phyloP scores from a whole-genome alignment of 1,284 basidiomycete genomes.

The Puccinia polysora region DNA sequence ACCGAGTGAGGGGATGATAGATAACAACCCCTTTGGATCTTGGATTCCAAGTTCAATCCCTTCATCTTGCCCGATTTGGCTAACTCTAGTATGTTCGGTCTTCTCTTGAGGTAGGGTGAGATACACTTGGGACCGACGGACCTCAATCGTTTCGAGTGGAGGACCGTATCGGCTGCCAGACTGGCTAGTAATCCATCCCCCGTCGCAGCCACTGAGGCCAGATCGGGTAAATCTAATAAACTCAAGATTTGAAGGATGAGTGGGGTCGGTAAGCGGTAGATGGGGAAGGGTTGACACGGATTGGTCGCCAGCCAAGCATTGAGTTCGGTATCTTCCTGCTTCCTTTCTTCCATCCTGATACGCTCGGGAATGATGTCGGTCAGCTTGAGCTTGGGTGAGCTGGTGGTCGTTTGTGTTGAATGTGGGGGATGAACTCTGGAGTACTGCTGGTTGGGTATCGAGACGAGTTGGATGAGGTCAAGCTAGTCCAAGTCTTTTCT shows the following conservation, averaged over 20 bases:
- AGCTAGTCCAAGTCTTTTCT: no score
- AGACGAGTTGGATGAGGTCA: no score
- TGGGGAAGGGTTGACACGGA: slow-evolving; percentile 11
- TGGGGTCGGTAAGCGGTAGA: neutral
- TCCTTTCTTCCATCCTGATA: no score
- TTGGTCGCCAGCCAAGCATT: slow-evolving; percentile 29
- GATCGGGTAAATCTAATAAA: slow-evolving; percentile 13
- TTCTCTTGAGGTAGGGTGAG: slow-evolving; percentile 1
- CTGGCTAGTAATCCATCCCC: neutral
- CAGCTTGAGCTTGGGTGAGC: no score
- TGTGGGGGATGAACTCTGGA: no score
- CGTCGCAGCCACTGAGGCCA: slow-evolving; percentile 1
- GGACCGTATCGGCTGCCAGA: slow-evolving; percentile 6
- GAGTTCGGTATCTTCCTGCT: slow-evolving; percentile 8
- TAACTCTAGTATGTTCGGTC: slow-evolving; percentile 16
- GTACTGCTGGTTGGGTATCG: no score
- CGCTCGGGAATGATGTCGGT: no score
- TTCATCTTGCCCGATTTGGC: slow-evolving; percentile 6
- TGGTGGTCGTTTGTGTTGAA: no score
- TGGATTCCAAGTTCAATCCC: slow-evolving; percentile 12
- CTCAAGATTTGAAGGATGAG: slow-evolving; percentile 29
- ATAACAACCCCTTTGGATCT: slow-evolving; percentile 18
- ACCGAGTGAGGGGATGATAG: slow-evolving; percentile 20
- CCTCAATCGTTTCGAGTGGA: neutral
- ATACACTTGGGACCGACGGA: neutral